Conservation (phyloP, 495 filamentous ascomycete species). For the Neurospora terricola region DNA sequence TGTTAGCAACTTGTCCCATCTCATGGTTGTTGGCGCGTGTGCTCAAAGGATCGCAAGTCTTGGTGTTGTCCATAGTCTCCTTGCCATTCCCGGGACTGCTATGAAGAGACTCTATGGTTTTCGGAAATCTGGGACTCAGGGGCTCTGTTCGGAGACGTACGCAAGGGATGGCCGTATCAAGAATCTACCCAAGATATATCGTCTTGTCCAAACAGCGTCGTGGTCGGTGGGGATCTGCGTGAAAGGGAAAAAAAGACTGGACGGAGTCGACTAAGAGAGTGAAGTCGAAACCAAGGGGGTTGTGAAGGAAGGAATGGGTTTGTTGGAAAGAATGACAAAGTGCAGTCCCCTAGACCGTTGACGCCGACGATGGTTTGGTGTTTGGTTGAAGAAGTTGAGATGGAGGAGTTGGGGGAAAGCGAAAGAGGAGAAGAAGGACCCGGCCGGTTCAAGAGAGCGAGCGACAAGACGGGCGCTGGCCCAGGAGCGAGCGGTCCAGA, state of each 20-base stretch:
- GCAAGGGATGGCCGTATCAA: constrained; percentile 18
- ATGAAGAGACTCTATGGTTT: background rate
- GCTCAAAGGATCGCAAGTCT: background rate
- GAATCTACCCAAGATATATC: background rate
- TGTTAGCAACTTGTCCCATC: background rate
- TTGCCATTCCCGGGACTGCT: background rate
- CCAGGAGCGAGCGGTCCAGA: background rate
- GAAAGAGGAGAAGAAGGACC: constrained; percentile 9
- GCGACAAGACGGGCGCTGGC: constrained; percentile 1
- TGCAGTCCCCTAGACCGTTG: constrained; percentile 9
- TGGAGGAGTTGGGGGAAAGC: constrained; percentile 5
- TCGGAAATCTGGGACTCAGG: background rate
- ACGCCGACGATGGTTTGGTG: constrained; percentile 19
- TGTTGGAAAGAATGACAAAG: constrained; percentile 16
- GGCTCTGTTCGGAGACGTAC: constrained; percentile 8
- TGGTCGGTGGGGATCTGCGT: constrained; percentile 15
- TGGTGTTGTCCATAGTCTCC: background rate
- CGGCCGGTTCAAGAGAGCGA: constrained; percentile 2
- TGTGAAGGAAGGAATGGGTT: constrained; percentile 22
- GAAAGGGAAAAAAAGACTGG: constrained; percentile 34
- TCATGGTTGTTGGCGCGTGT: background rate
- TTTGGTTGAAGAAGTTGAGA: constrained; percentile 4
- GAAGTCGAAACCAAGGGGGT: constrained; percentile 52
- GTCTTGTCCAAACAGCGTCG: background rate
- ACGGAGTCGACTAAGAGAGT: constrained; percentile 61